These are phyloP conservation scores for Coemansia sp. DNA, from an alignment of 192 early-diverging fungal species.

Conservation along the genomic window DNA sequence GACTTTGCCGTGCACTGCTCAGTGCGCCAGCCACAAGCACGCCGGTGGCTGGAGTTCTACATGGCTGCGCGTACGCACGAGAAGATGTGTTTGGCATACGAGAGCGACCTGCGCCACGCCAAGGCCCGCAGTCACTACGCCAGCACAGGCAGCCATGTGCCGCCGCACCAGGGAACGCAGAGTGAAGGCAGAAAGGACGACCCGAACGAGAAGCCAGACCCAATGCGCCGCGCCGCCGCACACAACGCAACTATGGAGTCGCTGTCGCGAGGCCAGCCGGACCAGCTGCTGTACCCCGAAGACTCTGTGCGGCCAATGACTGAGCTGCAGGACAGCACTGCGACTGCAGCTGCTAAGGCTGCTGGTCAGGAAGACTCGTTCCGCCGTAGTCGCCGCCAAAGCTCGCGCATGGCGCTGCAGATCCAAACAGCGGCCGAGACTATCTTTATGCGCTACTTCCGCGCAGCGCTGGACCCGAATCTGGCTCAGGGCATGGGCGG, in stretches of 20 bases:
- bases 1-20: conserved; percentile 56
- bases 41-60: conserved; percentile 56
- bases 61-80: conserved; percentile 55
- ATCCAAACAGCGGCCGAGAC: conserved; percentile 53
- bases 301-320: conserved; percentile 4
- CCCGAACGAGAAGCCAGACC: conserved; percentile 12
- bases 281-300: conserved; percentile 12
- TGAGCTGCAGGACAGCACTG: conserved; percentile 8
- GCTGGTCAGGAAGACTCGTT: background rate
- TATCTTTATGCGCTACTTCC: conserved; percentile 53
- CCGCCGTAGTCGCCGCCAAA: conserved; percentile 47
- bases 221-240: conserved; percentile 26
- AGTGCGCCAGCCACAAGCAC: conserved; percentile 55
- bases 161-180: conserved; percentile 8
- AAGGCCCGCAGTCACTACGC: conserved; percentile 53
- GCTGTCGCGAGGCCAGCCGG: conserved; percentile 31
- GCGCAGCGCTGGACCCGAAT: conserved; percentile 51
- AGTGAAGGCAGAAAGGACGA: conserved; percentile 2
- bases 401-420: conserved; percentile 53
- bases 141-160: conserved; percentile 17
- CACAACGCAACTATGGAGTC: conserved; percentile 44
- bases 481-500: conserved; percentile 32
- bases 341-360: background rate
- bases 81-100: conserved; percentile 54
- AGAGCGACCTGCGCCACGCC: conserved; percentile 51